These are phyloP conservation scores for Citrullus colocynthis DNA, from an alignment of 306 rosid genomes.

Conservation along the genomic window DNA sequence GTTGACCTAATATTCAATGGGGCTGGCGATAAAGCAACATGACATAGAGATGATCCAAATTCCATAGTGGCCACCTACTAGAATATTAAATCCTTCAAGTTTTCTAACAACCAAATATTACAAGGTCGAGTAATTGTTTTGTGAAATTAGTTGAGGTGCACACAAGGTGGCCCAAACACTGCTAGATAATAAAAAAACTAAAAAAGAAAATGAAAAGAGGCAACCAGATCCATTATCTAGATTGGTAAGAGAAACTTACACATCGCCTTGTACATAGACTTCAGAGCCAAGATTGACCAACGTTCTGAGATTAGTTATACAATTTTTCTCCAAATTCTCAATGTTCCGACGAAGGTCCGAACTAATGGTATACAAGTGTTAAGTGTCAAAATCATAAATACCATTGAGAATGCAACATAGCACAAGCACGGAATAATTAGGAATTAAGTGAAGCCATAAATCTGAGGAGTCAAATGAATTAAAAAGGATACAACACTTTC, in stretches of 20 bases:
- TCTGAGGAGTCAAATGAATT: neutral
- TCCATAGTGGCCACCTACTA: neutral
- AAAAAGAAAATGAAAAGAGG: neutral
- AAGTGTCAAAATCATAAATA: constrained; percentile 23
- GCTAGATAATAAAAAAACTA: neutral
- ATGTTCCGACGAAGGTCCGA: constrained; percentile 71
- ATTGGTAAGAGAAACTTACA: constrained; percentile 39
- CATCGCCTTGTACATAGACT: constrained; percentile 85
- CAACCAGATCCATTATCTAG: neutral
- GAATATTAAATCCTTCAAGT: neutral
- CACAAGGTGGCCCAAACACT: neutral
- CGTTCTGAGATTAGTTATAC: constrained; percentile 70
- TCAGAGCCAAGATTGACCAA: constrained; percentile 91
- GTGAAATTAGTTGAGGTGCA: neutral
- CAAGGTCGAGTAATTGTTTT: neutral
- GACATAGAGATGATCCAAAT: neutral
- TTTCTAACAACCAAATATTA: neutral
- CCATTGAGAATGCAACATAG: neutral
- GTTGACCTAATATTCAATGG: neutral
- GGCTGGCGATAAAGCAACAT: neutral
- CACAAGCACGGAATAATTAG: neutral
- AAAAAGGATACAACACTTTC: constrained; percentile 73
- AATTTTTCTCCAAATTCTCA: constrained; percentile 72
- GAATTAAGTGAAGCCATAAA: neutral
- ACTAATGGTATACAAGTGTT: constrained; percentile 33